A percentile compares a stretch with the other conserved stretches of the same genome.
These are phyloP conservation scores for Aspergillus texensis DNA, from an alignment of 2,329 filamentous ascomycete species.

Conservation along the genomic window DNA sequence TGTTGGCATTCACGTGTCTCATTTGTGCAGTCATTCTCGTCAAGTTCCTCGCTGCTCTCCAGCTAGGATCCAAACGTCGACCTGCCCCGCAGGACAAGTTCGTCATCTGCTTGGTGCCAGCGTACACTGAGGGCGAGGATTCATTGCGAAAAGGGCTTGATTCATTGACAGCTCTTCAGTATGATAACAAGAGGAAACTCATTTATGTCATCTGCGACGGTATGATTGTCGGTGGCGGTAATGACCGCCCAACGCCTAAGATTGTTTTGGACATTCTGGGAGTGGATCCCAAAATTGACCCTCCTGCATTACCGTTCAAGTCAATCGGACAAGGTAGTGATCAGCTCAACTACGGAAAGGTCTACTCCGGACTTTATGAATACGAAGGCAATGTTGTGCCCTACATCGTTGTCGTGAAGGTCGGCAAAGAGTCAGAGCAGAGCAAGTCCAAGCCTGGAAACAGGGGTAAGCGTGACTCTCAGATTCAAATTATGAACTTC, in stretches of 20 bases:
- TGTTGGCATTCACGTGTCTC: slow-evolving; percentile 84
- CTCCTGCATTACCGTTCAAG: slow-evolving; percentile 90
- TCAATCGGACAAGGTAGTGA: slow-evolving; percentile 86
- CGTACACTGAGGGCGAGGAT: slow-evolving; percentile 97
- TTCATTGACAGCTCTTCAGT: slow-evolving; percentile 89
- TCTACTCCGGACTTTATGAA: slow-evolving; percentile 97
- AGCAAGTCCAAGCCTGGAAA: slow-evolving; percentile 91
- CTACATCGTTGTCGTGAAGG: slow-evolving; percentile 93
- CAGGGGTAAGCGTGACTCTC: slow-evolving; percentile 96
- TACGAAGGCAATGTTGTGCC: slow-evolving; percentile 97
- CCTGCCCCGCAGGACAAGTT: slow-evolving; percentile 96
- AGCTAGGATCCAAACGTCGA: slow-evolving; percentile 87
- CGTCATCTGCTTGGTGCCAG: slow-evolving; percentile 96
- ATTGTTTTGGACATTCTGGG: slow-evolving; percentile 97
- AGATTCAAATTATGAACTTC: slow-evolving; percentile 95
- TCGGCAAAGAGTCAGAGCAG: slow-evolving; percentile 95
- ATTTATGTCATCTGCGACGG: slow-evolving; percentile 97
- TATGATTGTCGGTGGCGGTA: slow-evolving; percentile 93
- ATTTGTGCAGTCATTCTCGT: slow-evolving; percentile 76
- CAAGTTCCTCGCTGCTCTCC: slow-evolving; percentile 92
- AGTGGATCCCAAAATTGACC: slow-evolving; percentile 94
- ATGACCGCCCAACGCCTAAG: slow-evolving; percentile 94
- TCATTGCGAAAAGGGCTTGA: slow-evolving; percentile 90
- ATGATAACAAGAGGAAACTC: slow-evolving; percentile 97
- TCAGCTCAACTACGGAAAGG: slow-evolving; percentile 97